Base-by-base conservation (phyloP, 306 rosid species). In the Vachellia pachyceras region DNA sequence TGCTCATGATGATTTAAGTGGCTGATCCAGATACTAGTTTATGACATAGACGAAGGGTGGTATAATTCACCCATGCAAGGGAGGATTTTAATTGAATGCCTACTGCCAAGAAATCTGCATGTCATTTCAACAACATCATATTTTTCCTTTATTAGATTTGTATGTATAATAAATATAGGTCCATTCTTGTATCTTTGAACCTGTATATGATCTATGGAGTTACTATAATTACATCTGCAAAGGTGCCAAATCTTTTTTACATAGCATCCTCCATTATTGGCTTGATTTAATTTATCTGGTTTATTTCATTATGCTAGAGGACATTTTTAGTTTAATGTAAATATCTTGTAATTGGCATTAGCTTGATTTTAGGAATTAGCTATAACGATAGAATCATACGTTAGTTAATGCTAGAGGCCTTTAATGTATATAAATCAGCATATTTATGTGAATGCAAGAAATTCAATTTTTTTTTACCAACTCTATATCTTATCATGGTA, bases 251-350 rank as follows among this genome's bases (percentile, higher is more conserved):
- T 72, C 49, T 20, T 54, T 25, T 70, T 72, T 58, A 10, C 45
- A 17, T 50, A 36, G 50, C 44, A 6, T 75, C 20, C 66, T 67
- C 55, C 36, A 29, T 49, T 33, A 75, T 17, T 3, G 29, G 70
- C 41, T 70, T 81, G 55, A 77, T 83, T 72, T 75, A 79, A 65
- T 57, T 63, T 69, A 63, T 42, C 17, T 72, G 7, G 33, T 71
- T 63, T 73, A 52, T 76, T 83, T 37, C 58, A 17, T 52, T 17
- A 20, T 7, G 61, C 20, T 2, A n/a, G 29, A 54, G 25, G 7
- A 2, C 3, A 54, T 54, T 54, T 25, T 54, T 7, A 6, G 29
- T 54, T 54, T 54, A 54, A 54, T 54, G 4, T 20, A n/a, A 55
- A 20, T 7, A 55, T 55, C 61, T 8, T 55, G 61, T 20, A 7